phyloP scores from a whole-genome alignment of 208 protist genomes.

The Acanthamoeba lugdunensis region DNA sequence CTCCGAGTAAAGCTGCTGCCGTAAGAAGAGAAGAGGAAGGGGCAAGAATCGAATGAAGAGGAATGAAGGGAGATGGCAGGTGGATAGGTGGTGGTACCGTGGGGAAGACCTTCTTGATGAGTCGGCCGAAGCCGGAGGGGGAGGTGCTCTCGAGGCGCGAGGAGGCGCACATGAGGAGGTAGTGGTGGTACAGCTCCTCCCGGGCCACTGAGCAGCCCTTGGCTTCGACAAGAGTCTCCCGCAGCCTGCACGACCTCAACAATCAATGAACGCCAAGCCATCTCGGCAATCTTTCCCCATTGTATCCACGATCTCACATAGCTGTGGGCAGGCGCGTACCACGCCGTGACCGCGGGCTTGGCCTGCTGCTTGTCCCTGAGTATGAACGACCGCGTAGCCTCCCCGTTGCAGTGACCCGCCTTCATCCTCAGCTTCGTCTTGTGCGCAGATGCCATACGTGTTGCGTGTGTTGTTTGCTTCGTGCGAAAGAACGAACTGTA shows the following conservation, averaged over 20 bases:
- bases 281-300: no score
- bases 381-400: not conserved
- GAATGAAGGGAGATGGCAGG: not conserved
- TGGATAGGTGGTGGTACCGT: not conserved
- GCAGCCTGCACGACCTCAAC: not conserved
- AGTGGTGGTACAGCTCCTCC: not conserved
- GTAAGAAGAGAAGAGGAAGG: not conserved
- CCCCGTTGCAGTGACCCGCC: no score
- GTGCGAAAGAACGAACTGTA: no score
- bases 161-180: not conserved
- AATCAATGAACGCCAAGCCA: no score
- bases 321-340: not conserved
- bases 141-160: not conserved
- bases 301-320: no score
- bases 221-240: not conserved
- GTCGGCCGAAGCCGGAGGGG: not conserved
- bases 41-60: not conserved
- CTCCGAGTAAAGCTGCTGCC: no score
- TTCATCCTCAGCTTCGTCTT: no score
- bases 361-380: constrained; percentile 6
- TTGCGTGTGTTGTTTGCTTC: no score
- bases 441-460: no score
- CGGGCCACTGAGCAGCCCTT: not conserved
- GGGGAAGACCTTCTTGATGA: not conserved
- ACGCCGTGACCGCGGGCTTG: not conserved